A percentile compares a stretch with the other conserved stretches of the same genome.
Conservation (phyloP, 805 yeast species). For the Kuraishia hungarica region DNA sequence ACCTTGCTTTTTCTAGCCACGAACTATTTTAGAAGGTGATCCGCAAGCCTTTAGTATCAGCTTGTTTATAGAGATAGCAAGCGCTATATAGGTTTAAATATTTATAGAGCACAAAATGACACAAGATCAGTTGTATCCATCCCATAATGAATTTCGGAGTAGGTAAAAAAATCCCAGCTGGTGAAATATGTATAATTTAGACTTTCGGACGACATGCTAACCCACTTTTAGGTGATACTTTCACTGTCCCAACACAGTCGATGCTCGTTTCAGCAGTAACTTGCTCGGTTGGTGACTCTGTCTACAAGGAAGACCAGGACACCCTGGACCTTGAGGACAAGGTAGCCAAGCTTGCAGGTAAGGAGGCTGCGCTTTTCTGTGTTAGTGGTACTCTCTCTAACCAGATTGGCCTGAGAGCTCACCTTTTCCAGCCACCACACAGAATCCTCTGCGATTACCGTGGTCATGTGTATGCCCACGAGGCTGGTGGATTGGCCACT, state of each 20-base stretch:
- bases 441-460: constrained; percentile 78
- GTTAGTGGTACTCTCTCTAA: constrained; percentile 88
- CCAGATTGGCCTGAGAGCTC: constrained; percentile 76
- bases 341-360: constrained; percentile 66
- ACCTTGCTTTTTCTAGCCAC: not conserved
- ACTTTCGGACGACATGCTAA: not conserved
- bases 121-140: not conserved
- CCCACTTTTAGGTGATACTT: constrained; percentile 47
- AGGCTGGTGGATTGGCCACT: constrained; percentile 88
- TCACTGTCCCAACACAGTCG: constrained; percentile 74
- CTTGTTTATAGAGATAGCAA: not conserved
- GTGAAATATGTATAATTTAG: not conserved
- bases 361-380: constrained; percentile 74
- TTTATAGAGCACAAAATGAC: not conserved
- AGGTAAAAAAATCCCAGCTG: not conserved
- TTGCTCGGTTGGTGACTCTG: constrained; percentile 76
- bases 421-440: constrained; percentile 77
- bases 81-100: not conserved
- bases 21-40: not conserved
- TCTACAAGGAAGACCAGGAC: constrained; percentile 72
- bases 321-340: constrained; percentile 56
- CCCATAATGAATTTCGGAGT: constrained; percentile 48
- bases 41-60: not conserved
- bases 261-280: constrained; percentile 55
- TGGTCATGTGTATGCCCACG: constrained; percentile 75